Evolutionary conservation across 2,329 filamentous ascomycete genomes (phyloP), one percentile per base, ranked within the genome.

Genomic region (Claviceps quebecensis): DNA sequence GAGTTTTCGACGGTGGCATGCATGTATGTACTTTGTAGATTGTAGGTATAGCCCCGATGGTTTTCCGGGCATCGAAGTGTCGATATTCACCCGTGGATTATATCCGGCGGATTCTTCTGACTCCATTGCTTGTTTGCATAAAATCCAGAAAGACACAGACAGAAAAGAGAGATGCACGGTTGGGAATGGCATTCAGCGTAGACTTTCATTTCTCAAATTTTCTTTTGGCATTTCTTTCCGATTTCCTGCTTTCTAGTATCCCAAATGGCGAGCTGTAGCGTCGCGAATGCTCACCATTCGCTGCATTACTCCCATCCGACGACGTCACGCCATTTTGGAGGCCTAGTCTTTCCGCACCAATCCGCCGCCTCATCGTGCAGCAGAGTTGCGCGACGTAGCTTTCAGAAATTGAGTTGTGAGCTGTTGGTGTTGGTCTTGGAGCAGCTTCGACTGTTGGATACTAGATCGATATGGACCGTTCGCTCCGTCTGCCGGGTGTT

Each of bases 401-500:
- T 47, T 4, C 43, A 51, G 23, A 45, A 40, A 48, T 26, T 52
- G 29, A 52, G 50, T 34, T 39, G 23, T 16, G 50, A 48, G 34
- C n/a, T 48, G 37, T 40, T 52, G 40, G 37, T 52, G 7, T 52
- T 40, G 19, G 46, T 52, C 11, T 7, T 52, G 40, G 51, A 53
- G 34, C 51, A 50, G 52, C n/a, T 50, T 19, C 38, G 9, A 14
- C 4, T 26, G 9, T 22, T 49, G 45, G 45, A 54, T 16, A 16
- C 45, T 23, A 49, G 37, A 26, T 63, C 69, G 13, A 55, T 72
- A 37, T 59, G 60, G 19, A 55, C 56, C 39, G 59, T 63, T 49
- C 69, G 71, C n/a, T 57, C 63, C 48, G 57, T 69, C 22, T 74
- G 67, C 40, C 64, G 57, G 48, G 63, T 66, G 37, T 65, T 74